A percentile compares a stretch with the other conserved stretches of the same genome.
Evolutionary conservation across 176 grass and related monocot species (phyloP).

Genomic region (Cenchrus purpureus): DNA sequence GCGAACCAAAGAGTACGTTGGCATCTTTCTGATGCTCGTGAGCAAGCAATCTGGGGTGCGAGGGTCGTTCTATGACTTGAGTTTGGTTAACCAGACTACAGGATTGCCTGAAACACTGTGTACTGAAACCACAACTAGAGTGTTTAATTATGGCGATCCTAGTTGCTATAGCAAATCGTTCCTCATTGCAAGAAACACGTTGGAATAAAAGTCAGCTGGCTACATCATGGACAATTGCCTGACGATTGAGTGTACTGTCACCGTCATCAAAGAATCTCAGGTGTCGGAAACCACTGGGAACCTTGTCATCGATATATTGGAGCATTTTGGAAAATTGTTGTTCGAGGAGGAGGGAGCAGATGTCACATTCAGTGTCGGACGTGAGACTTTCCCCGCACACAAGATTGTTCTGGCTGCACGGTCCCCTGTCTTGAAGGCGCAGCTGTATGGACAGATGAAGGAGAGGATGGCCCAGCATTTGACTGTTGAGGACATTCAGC

Average conservation of each 20-base stretch:
- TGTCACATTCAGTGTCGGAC: neutral
- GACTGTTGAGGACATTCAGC: neutral
- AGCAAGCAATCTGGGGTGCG: neutral
- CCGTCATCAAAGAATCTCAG: neutral
- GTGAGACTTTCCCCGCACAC: neutral
- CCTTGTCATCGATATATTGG: neutral
- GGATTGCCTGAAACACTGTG: neutral
- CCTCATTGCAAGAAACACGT: neutral
- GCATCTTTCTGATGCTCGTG: neutral
- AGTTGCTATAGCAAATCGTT: too few species aligned
- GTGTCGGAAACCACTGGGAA: neutral
- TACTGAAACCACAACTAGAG: too few species aligned
- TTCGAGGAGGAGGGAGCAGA: neutral
- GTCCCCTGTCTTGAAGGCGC: neutral
- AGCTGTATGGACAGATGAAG: neutral
- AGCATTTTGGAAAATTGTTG: neutral
- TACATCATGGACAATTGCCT: neutral
- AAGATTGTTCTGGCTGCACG: neutral
- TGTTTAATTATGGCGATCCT: neutral
- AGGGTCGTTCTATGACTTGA: neutral
- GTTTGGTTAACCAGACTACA: constrained; percentile 6
- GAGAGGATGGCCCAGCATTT: neutral
- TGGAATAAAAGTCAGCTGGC: neutral
- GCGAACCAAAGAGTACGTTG: neutral
- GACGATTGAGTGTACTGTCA: neutral